Base-by-base conservation (phyloP, 148 eudicot species). In the Dysphania ambrosioides region DNA sequence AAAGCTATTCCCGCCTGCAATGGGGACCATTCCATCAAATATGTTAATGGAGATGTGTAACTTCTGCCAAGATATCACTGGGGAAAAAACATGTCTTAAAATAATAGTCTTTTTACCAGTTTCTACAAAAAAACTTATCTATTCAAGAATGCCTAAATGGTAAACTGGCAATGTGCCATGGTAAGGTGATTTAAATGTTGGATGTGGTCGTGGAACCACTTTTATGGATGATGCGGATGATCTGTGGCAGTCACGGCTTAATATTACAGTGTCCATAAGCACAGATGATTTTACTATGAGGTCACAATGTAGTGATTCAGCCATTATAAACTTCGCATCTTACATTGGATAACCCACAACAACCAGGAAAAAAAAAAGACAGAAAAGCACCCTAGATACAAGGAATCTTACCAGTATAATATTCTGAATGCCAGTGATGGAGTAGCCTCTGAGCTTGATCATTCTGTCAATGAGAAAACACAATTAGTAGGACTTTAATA, bases 1-100 rank as follows among this genome's bases (percentile, higher is more conserved):
- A 82, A 83, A 82, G 84, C 34, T 75, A 76, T 79, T 77, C 81
- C 83, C 80, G 74, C 85, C 81, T 85, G 88, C 61, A 44, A 57
- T 42, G 78, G 86, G 87, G 86, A 81, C 89, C 89, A 78, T 68
- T 62, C 19, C n/a, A 27, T 23, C 29, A 59, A 64, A 66, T 31
- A 53, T 79, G 66, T 75, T 71, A 53, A 69, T 65, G 74, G 76
- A 83, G 68, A 78, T 68, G 73, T 53, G 66, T 73, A 51, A 71
- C 44, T 55, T 79, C 82, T 56, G 81, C 71, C 0, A 44, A 13
- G 44, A 53, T 82, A 79, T 65, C 79, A 66, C 60, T 36, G 21
- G 61, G 62, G 70, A 38, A 75, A 62, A 23, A 58, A 38, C 68
- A 66, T 42, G 64, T 44, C n/a, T n/a, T 49, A 53, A 31, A 66